Conservation (phyloP, 2,329 filamentous ascomycete species). For the Sordariomycetes sp. region DNA sequence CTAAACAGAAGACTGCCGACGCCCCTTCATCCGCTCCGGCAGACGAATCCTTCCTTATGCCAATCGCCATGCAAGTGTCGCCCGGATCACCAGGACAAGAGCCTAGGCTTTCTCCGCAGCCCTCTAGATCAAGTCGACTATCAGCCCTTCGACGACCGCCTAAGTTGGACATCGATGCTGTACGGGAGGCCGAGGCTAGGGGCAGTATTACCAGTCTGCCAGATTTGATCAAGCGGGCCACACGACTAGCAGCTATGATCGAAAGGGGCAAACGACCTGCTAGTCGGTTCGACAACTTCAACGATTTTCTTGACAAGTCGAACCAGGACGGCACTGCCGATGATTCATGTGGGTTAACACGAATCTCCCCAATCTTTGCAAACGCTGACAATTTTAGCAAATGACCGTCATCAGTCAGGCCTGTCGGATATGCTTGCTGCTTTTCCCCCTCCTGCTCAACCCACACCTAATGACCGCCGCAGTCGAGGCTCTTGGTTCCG, state of each 20-base stretch:
- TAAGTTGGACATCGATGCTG: conserved; percentile 71
- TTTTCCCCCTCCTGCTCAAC: conserved; percentile 52
- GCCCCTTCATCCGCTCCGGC: neutral
- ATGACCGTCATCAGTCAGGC: conserved; percentile 40
- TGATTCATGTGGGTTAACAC: conserved; percentile 23
- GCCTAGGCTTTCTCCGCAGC: neutral
- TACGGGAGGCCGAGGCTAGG: conserved; percentile 70
- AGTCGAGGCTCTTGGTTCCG: conserved; percentile 38
- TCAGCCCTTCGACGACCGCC: conserved; percentile 58
- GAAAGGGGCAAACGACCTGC: conserved; percentile 66
- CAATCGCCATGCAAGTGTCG: conserved; percentile 5
- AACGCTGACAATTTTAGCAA: conserved; percentile 11
- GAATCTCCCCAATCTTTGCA: neutral
- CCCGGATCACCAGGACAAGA: conserved; percentile 4
- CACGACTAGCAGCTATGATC: conserved; percentile 75
- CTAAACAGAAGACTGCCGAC: conserved; percentile 8
- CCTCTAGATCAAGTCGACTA: conserved; percentile 27
- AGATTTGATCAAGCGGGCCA: conserved; percentile 84
- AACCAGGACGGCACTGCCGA: conserved; percentile 28
- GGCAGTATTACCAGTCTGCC: conserved; percentile 88
- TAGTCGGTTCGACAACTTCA: conserved; percentile 46
- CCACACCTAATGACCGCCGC: conserved; percentile 26
- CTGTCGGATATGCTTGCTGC: conserved; percentile 58
- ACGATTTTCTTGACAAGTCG: conserved; percentile 38
- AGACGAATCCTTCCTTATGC: neutral